Evolutionary conservation across 108 stramenopile species (phyloP), one percentile per base, ranked within the genome.

Genomic region (Seminavis robusta): DNA sequence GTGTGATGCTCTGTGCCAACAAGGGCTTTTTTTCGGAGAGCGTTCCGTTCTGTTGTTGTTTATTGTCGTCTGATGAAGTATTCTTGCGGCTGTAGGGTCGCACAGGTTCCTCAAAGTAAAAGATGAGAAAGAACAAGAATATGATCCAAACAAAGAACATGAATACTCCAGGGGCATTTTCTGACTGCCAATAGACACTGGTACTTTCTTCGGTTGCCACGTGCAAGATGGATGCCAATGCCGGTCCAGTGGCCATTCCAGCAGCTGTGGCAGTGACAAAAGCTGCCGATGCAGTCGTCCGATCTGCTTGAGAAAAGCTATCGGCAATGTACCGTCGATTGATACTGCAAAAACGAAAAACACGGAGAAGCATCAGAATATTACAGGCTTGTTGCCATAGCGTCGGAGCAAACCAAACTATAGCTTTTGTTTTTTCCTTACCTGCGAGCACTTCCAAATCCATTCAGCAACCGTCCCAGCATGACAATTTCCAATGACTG

Each of bases 251-350:
- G 11, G 94, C 88, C 87, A 91, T 93, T 1, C 92, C 94, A n/a
- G 90, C 51, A 1, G 88, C 82, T 29, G 81, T 80, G 6, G 84
- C 84, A 6, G 86, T 79, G 23, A 95, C 94, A 71, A 95, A 92
- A 26, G 81, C 83, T 7, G 90, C 90, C 56, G 81, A 86, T 16
- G 84, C 87, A 7, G 85, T 69, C 23, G 94, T 95, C 26, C 92
- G 78, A 26, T 88, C 75, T 30, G 71, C 64, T n/a, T 77, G 65
- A 36, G 54, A 56, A 57, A 76, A 90, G 28, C 66, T 75, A 62
- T 97, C 96, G 9, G 96, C 92, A 70, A 95, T 95, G 73, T 94
- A 97, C 15, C 92, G 73, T 47, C 96, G 69, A 73, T 95, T 97
- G 27, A 97, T 83, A 4, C 73, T 74, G n/a, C n/a, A n/a, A n/a